Base-by-base conservation (phyloP, 2,329 filamentous ascomycete species). In the Sporothrix brunneoviolacea region DNA sequence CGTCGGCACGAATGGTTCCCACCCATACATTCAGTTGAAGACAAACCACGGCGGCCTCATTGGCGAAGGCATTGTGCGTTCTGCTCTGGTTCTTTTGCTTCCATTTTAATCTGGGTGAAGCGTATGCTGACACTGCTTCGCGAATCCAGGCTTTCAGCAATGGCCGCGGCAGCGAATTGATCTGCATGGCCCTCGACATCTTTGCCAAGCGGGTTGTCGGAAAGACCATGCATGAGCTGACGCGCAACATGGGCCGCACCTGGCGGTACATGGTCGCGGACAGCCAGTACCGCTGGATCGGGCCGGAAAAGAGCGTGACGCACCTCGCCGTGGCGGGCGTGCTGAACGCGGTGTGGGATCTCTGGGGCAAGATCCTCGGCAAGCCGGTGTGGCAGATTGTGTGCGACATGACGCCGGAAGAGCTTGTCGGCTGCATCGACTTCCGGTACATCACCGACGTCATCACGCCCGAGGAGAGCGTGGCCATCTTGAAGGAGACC, bases 381-480 rank as follows among this genome's bases (percentile, higher is more conserved):
- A 95, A 95, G 73, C 91, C 90, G 4, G 88, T 95, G 13, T 95
- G 90, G 91, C 79, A 83, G 52, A 84, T 96, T 55, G 85, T 96
- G 21, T 85, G 86, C 10, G 90, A 95, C 58, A 94, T 95, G 87
- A 84, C 77, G 4, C 88, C 90, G 1, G 86, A 93, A 68, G 84
- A 95, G 70, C 81, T 94, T 46, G 89, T 95, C 45, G 70, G 76
- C 53, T 91, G 90, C 70, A 91, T 96, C 64, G 91, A 95, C 70
- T 96, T 95, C 73, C 79, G 90, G 44, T 95, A 96, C 70, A 94
- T 95, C 67, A 93, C 87, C 21, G 90, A 95, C 68, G 89, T 88
- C n/a, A 75, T 95, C 57, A 95, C 89, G 0, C 88, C 87, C 0
- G 84, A 88, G 37, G 90, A 95, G 67, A 89, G 89, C 0, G 65